Evolutionary conservation across 345 rosid species (phyloP).

Genomic region (Populus euphratica): DNA sequence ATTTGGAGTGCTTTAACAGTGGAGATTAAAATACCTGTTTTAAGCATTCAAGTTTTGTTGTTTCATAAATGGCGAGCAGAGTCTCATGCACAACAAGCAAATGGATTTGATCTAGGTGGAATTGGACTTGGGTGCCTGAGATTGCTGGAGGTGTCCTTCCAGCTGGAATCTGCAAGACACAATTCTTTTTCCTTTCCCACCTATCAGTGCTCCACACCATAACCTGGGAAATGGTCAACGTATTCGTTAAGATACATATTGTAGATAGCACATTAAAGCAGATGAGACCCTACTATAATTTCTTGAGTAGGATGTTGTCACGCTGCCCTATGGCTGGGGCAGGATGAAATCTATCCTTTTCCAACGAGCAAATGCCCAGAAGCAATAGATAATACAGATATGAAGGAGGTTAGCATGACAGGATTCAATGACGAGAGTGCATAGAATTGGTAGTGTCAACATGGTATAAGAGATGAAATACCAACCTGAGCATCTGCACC

Average conservation of each 20-base stretch:
- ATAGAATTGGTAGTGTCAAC: neutral
- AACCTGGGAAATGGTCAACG: constrained; percentile 34
- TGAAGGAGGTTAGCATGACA: neutral
- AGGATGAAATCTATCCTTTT: neutral
- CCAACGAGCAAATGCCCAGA: neutral
- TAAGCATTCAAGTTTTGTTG: constrained; percentile 60
- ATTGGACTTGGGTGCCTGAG: constrained; percentile 63
- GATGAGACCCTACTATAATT: neutral
- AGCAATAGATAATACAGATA: neutral
- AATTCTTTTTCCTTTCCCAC: constrained; percentile 69
- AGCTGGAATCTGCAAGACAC: constrained; percentile 50
- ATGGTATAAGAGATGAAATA: neutral
- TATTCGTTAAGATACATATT: neutral
- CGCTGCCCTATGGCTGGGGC: neutral
- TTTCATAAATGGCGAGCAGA: constrained; percentile 67
- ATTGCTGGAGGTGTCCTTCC: constrained; percentile 49
- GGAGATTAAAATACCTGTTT: constrained; percentile 46
- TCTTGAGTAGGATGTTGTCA: neutral
- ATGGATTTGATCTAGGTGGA: constrained; percentile 63
- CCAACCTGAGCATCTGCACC: constrained; percentile 91
- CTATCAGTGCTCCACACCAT: constrained; percentile 63
- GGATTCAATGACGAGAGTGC: neutral
- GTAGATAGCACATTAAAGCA: neutral
- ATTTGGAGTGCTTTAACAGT: neutral
- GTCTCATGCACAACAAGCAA: constrained; percentile 70